Evolutionary conservation across 495 filamentous ascomycete species (phyloP).

Genomic region (Lophiotrema nucula): DNA sequence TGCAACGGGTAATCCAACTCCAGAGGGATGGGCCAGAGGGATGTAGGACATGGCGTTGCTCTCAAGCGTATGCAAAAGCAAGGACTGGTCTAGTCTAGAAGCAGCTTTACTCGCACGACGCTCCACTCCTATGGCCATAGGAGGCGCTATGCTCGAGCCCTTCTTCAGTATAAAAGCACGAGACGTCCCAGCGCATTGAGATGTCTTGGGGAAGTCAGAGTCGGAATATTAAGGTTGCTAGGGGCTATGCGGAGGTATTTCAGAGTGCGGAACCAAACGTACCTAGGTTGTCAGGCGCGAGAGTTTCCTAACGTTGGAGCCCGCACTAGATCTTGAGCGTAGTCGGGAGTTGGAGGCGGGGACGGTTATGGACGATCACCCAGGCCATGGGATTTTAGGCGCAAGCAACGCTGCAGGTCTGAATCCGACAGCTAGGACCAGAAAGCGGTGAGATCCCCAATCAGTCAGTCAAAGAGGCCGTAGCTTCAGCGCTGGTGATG

Average conservation of each 20-base stretch:
- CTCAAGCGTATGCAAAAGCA: conserved; percentile 15
- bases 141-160: conserved; percentile 15
- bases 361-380: conserved; percentile 33
- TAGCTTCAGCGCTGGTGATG: background rate
- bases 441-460: conserved; percentile 17
- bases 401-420: conserved; percentile 27
- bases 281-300: conserved; percentile 13
- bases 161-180: conserved; percentile 16
- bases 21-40: conserved; percentile 20
- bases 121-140: conserved; percentile 34
- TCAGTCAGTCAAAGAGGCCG: background rate
- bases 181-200: conserved; percentile 25
- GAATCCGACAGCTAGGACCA: conserved; percentile 33
- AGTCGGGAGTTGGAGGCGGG: conserved; percentile 32
- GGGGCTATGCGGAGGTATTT: background rate
- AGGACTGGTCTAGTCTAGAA: conserved; percentile 23
- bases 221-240: background rate
- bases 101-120: conserved; percentile 26
- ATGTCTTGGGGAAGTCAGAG: conserved; percentile 12
- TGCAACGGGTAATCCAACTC: conserved; percentile 22
- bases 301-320: conserved; percentile 30
- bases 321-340: conserved; percentile 28
- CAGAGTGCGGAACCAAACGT: conserved; percentile 5
- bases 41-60: conserved; percentile 30
- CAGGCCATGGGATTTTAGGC: conserved; percentile 33